Conservation (phyloP, 176 grass and related monocot genomes). For the Panicum miliaceum region DNA sequence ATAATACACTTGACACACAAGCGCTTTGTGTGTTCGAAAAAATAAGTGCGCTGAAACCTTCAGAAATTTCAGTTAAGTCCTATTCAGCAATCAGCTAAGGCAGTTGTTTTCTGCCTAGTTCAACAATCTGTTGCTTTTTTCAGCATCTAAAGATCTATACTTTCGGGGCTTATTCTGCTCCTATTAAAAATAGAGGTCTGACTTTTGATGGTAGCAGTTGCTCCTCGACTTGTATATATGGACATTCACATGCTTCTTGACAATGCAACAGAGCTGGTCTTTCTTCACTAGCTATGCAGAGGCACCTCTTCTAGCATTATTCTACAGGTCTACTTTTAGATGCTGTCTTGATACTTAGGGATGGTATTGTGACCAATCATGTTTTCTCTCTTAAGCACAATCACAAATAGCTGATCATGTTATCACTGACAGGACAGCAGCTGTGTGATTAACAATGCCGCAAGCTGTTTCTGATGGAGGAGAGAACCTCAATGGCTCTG, state of each 20-base stretch:
- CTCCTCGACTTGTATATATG: conserved; percentile 30
- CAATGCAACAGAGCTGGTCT: conserved; percentile 17
- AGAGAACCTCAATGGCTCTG: background rate
- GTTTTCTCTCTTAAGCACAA: background rate
- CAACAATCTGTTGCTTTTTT: conserved; percentile 41
- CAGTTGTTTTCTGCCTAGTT: background rate
- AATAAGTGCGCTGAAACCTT: background rate
- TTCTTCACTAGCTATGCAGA: background rate
- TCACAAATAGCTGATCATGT: background rate
- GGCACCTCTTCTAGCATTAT: background rate
- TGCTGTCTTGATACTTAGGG: background rate
- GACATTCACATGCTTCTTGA: background rate
- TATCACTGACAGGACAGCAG: background rate
- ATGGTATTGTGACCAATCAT: background rate
- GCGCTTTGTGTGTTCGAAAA: background rate
- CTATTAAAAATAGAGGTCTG: conserved; percentile 30
- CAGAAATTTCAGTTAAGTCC: background rate
- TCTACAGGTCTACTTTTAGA: conserved; percentile 10
- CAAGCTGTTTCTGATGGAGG: conserved; percentile 45
- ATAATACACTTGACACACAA: background rate
- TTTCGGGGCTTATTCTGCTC: background rate
- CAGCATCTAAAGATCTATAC: conserved; percentile 17
- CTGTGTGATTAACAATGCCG: conserved; percentile 15
- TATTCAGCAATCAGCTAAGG: background rate
- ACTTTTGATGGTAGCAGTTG: conserved; percentile 27